A percentile compares a stretch with the other conserved stretches of the same genome.
phyloP scores from a whole-genome alignment of 2,329 filamentous ascomycete species.

The Fusarium anthophilum region DNA sequence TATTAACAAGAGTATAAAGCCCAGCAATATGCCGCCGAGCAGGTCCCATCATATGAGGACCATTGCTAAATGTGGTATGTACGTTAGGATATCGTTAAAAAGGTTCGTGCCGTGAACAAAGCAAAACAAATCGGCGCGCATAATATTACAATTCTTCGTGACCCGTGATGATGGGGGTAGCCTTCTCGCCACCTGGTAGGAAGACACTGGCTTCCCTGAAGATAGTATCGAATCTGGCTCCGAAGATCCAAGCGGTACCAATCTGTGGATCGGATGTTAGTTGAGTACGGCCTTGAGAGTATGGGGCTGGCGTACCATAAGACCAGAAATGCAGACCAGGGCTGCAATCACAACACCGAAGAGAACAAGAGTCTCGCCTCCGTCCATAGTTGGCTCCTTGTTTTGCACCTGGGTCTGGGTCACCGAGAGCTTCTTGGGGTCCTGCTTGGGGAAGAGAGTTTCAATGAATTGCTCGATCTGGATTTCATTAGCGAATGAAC shows the following conservation, averaged over 20 bases:
- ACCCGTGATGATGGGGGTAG: conserved; percentile 40
- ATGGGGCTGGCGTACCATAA: conserved; percentile 74
- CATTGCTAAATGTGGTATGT: conserved; percentile 35
- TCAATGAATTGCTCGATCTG: conserved; percentile 97
- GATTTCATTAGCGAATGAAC: conserved; percentile 15
- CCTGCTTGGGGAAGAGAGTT: conserved; percentile 86
- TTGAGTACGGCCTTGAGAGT: neutral
- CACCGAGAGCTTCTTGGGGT: conserved; percentile 67
- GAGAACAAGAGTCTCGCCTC: conserved; percentile 73
- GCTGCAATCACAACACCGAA: conserved; percentile 71
- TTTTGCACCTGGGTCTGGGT: conserved; percentile 50
- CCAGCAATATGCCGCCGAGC: conserved; percentile 17
- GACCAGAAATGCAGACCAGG: conserved; percentile 73
- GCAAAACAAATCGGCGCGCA: conserved; percentile 24
- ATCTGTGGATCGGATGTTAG: conserved; percentile 62
- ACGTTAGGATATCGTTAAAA: conserved; percentile 45
- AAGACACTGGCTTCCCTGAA: conserved; percentile 41
- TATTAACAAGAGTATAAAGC: conserved; percentile 43
- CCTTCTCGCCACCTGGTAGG: conserved; percentile 35
- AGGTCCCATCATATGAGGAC: conserved; percentile 20
- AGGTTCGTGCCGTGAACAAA: conserved; percentile 29
- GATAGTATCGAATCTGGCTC: conserved; percentile 78
- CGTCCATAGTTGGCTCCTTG: conserved; percentile 58
- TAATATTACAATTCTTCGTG: conserved; percentile 50
- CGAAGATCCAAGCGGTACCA: conserved; percentile 78